Base-by-base conservation (phyloP, 345 rosid genomes). In the Gossypium herbaceum region DNA sequence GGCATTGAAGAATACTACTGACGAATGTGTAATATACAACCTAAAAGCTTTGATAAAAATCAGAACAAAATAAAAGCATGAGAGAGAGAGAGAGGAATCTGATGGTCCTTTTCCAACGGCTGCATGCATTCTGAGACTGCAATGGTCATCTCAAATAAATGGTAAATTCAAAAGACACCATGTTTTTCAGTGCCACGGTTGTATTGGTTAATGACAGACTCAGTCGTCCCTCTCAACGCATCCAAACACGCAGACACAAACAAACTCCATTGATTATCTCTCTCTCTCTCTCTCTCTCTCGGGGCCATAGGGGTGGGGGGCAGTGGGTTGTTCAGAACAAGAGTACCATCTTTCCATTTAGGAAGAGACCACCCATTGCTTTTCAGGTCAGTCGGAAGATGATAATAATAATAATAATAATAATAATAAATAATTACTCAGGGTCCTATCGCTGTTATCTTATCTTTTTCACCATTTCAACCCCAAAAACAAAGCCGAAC, bases 111-210 rank as follows among this genome's bases (percentile, higher is more conserved):
- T 82, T 64, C 60, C 29, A 15, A 25, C 48, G 43, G 81, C 22
- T 48, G 58, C 19, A 56, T 20, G 27, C 60, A 56, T 24, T 54
- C 10, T 10, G 27, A 57, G 12, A 45, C 9, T 20, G 39, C 70
- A 29, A 48, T 51, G 39, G 8, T 59, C 63, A 19, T 57, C 15
- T 51, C 79, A 77, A 16, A 74, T 79, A 68, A 82, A 79, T 84
- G 75, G 75, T 72, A 75, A 79, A 68, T 22, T 71, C 16, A 47
- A 77, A 74, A 79, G 41, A 69, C 73, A 45, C 81, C 91, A 89
- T 91, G 86, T 81, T 87, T 91, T 91, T 91, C 91, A 88, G 94
- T 90, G 94, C 94, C 86, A 77, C 66, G 68, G 75, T 78, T 82
- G 61, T 68, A 78, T 55, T 72, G 79, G 20, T 65, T 77, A 76